phyloP scores from a whole-genome alignment of 371 early-diverging fungal genomes.

The Mucor plumbeus region DNA sequence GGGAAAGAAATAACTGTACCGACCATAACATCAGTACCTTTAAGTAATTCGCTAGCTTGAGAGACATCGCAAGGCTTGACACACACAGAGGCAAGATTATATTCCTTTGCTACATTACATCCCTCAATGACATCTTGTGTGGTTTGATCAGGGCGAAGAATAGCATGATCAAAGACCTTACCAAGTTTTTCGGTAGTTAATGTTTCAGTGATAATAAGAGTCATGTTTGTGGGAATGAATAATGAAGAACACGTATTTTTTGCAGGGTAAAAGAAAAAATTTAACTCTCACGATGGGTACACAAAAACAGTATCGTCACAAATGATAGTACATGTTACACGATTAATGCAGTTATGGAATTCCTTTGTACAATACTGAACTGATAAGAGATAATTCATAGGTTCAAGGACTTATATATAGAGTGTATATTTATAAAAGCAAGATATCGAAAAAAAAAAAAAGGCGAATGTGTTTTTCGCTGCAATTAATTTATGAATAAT shows the following conservation, averaged over 20 bases:
- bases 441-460: too few species aligned
- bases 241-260: not conserved
- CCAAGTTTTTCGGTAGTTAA: slow-evolving; percentile 61
- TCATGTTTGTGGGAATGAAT: slow-evolving; percentile 18
- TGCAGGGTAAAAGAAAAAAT: not conserved
- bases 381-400: not conserved
- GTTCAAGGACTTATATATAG: not conserved
- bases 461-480: too few species aligned
- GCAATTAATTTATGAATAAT: too few species aligned
- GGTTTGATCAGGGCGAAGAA: slow-evolving; percentile 67
- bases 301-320: slow-evolving; percentile 2
- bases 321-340: slow-evolving; percentile 3
- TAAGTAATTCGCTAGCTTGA: slow-evolving; percentile 51
- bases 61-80: slow-evolving; percentile 72
- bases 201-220: slow-evolving; percentile 48
- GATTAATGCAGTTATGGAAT: slow-evolving; percentile 6
- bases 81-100: slow-evolving; percentile 65
- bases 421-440: not conserved
- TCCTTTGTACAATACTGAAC: not conserved
- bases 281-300: slow-evolving; percentile 10
- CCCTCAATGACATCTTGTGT: slow-evolving; percentile 59
- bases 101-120: slow-evolving; percentile 59
- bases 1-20: slow-evolving; percentile 74
- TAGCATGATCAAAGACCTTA: slow-evolving; percentile 70
- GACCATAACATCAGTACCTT: slow-evolving; percentile 57